Conservation (phyloP, 1,284 basidiomycete species). For the Amylostereum areolatum region DNA sequence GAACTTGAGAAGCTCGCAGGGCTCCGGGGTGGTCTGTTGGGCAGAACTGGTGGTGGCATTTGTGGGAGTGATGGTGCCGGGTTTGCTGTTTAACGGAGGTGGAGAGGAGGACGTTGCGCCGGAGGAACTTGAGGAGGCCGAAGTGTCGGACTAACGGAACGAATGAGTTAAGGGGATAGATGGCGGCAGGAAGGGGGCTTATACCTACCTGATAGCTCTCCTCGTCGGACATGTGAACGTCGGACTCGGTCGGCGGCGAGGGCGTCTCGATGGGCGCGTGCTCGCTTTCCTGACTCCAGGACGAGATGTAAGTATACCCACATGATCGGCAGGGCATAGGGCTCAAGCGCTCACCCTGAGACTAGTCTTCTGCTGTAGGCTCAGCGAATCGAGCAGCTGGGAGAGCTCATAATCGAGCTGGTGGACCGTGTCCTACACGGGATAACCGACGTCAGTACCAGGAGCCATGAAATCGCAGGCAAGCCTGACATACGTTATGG, state of each 20-base stretch:
- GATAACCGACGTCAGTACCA: slow-evolving; percentile 7
- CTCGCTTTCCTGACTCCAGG: slow-evolving; percentile 14
- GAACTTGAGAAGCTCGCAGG: slow-evolving; percentile 51
- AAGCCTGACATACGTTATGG: slow-evolving; percentile 1
- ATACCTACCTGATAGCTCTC: slow-evolving; percentile 10
- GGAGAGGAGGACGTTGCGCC: slow-evolving; percentile 20
- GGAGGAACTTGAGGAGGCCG: slow-evolving; percentile 39
- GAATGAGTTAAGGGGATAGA: background rate
- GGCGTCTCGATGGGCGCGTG: slow-evolving; percentile 4
- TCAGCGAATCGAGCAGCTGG: slow-evolving; percentile 14
- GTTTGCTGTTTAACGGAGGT: background rate
- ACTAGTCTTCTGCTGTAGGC: slow-evolving; percentile 10
- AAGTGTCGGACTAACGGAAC: slow-evolving; percentile 34
- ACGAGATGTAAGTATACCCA: slow-evolving; percentile 2
- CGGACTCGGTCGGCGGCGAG: slow-evolving; percentile 6
- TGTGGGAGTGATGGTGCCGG: too few species aligned
- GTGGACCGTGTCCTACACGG: background rate
- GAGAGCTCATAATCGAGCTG: slow-evolving; percentile 15
- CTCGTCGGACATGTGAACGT: slow-evolving; percentile 14
- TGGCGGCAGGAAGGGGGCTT: background rate
- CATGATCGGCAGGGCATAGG: too few species aligned
- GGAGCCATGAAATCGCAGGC: background rate
- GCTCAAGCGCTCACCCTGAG: slow-evolving; percentile 5
- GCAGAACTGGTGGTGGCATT: slow-evolving; percentile 11
- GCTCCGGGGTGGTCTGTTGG: slow-evolving; percentile 11